Evolutionary conservation across 1,139 yeast species (phyloP), one percentile per base, ranked within the genome.

Genomic region (Martiniozyma asiatica): DNA sequence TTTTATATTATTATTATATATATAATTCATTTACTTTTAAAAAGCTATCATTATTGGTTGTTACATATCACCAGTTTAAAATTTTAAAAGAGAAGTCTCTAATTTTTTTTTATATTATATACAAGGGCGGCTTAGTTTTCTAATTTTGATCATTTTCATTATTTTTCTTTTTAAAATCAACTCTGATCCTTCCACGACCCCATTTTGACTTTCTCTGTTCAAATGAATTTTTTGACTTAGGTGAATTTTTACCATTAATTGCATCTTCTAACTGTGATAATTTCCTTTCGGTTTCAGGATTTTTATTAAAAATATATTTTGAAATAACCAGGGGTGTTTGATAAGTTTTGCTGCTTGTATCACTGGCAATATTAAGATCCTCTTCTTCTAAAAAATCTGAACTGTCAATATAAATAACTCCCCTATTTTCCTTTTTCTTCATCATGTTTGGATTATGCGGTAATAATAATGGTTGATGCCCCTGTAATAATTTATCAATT

Each of bases 401-500:
- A 21, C 33, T 32, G 13, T 35, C 35, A 19, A 35, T 35, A 8
- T 37, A 36, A 4, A 35, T 24, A 3, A 37, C 31, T 11, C 34
- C 35, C 4, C 35, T 36, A 9, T 26, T 26, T 4, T 24, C 22
- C 20, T 35, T 35, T 7, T 39, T 33, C 5, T 46, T 44, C 6
- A 22, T 16, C 29, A 30, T 25, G 10, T 25, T 23, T 8, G 54
- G 53, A 8, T 36, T 37, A 9, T 51, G 38, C 2, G 58, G 58
- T 11, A 48, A 26, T 8, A 55, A 43, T 17, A 53, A 35, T 9
- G 58, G 58, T 24, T 48, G 45, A 29, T 47, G 51, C 2, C 55
- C 57, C 33, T 47, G 52, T 35, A 51, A 52, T 6, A 53, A 36
- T 14, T 38, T 44, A 33, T 53, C 56, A 11, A 53, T 30, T 20